Percentiles rank a stretch among this genome's conserved stretches.
Conservation (phyloP, 345 rosid species). For the Eucalyptus erythrocorys region DNA sequence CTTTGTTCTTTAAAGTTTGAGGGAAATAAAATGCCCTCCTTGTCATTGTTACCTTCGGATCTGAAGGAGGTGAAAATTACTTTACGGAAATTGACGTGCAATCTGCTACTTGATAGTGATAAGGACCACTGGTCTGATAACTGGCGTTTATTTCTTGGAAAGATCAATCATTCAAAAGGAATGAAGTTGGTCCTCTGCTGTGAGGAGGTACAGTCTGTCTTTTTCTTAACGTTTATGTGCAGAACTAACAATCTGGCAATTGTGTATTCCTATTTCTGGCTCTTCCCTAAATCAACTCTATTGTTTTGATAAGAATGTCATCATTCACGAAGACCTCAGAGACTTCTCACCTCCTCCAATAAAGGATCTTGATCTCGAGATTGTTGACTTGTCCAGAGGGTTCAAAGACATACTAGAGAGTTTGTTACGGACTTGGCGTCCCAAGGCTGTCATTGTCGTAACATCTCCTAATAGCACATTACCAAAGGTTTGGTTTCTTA, state of each 20-base stretch:
- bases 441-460: not conserved
- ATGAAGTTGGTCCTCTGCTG: constrained; percentile 5
- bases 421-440: constrained; percentile 9
- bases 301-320: not conserved
- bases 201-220: constrained; percentile 1
- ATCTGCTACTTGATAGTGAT: not conserved
- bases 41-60: constrained; percentile 10
- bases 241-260: not conserved
- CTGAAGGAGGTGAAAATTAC: constrained; percentile 19
- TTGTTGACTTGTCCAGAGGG: constrained; percentile 6
- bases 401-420: constrained; percentile 10
- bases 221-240: not conserved
- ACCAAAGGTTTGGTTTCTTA: constrained; percentile 8
- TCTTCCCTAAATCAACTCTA: not conserved
- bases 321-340: constrained; percentile 16
- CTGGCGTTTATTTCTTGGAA: constrained; percentile 4
- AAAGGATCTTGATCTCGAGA: constrained; percentile 4
- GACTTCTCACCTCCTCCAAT: not conserved
- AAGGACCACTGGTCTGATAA: not conserved
- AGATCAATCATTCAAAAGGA: not conserved
- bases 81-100: not conserved
- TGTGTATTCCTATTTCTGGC: not conserved
- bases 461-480: constrained; percentile 10
- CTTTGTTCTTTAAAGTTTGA: constrained; percentile 20
- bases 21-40: constrained; percentile 13